Conservation (phyloP, 371 early-diverging fungal species). For the Mucor piriformis region DNA sequence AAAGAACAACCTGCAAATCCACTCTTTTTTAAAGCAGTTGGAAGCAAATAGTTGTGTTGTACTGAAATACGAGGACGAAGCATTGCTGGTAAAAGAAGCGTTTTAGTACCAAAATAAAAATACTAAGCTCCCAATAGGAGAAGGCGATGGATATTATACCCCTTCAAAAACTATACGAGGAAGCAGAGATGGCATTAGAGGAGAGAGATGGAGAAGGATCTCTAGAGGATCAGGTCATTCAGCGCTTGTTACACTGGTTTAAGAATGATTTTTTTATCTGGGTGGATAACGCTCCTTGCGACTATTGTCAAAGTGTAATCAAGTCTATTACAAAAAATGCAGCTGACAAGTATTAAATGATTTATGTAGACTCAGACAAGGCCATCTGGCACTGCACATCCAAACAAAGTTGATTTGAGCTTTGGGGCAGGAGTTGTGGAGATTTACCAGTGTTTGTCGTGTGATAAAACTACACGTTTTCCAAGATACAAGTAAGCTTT, state of each 20-base stretch:
- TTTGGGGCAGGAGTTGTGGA: conserved; percentile 66
- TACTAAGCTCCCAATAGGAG: conserved; percentile 46
- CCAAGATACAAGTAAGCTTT: conserved; percentile 66
- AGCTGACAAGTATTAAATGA: not conserved
- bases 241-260: conserved; percentile 60
- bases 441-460: conserved; percentile 53
- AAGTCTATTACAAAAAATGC: not conserved
- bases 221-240: conserved; percentile 40
- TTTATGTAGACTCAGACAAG: conserved; percentile 35
- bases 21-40: conserved; percentile 7
- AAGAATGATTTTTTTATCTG: conserved; percentile 70
- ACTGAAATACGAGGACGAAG: conserved; percentile 41
- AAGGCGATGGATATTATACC: conserved; percentile 51
- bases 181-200: conserved; percentile 19
- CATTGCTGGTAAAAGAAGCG: conserved; percentile 36
- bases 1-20: not conserved
- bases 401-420: conserved; percentile 52
- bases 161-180: conserved; percentile 51
- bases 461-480: conserved; percentile 59
- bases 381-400: conserved; percentile 32
- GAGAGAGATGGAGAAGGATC: conserved; percentile 5
- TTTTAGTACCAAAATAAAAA: not conserved
- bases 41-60: conserved; percentile 22
- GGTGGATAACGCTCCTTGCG: conserved; percentile 59
- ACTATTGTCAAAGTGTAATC: conserved; percentile 6